phyloP scores from a whole-genome alignment of 2,329 filamentous ascomycete genomes.

The Trichoderma sp. region DNA sequence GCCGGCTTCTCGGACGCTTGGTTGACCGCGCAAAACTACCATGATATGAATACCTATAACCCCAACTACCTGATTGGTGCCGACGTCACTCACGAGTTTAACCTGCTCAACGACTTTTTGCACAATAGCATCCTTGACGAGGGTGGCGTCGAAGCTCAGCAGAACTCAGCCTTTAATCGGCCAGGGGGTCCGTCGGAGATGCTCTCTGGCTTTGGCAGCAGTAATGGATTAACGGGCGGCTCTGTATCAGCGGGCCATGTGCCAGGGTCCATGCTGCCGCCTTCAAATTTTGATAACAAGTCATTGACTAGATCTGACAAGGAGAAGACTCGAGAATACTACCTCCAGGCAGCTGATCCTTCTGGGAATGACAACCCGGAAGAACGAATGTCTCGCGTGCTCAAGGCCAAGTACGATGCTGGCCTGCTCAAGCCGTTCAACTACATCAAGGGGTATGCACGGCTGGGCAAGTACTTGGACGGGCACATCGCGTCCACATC shows the following conservation, averaged over 20 bases:
- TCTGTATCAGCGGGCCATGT: slow-evolving; percentile 25
- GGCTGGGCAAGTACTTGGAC: slow-evolving; percentile 88
- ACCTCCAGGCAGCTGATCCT: slow-evolving; percentile 93
- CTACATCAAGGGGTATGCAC: slow-evolving; percentile 93
- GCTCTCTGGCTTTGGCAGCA: slow-evolving; percentile 45
- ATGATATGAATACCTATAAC: slow-evolving; percentile 93
- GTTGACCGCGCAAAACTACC: slow-evolving; percentile 75
- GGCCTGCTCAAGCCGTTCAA: slow-evolving; percentile 95
- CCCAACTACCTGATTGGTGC: slow-evolving; percentile 90
- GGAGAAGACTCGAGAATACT: slow-evolving; percentile 84
- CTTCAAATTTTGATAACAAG: slow-evolving; percentile 45
- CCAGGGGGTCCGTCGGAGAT: slow-evolving; percentile 44
- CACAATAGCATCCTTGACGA: slow-evolving; percentile 90
- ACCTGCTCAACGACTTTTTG: slow-evolving; percentile 92
- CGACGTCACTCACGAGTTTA: slow-evolving; percentile 95
- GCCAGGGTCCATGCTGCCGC: slow-evolving; percentile 47
- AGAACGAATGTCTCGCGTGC: slow-evolving; percentile 89
- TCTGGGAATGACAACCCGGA: slow-evolving; percentile 81
- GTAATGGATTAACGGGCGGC: slow-evolving; percentile 34
- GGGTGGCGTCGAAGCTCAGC: slow-evolving; percentile 60
- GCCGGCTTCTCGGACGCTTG: slow-evolving; percentile 79
- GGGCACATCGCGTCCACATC: slow-evolving; percentile 77
- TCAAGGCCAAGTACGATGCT: slow-evolving; percentile 94
- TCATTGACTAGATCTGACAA: slow-evolving; percentile 61
- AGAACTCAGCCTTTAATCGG: slow-evolving; percentile 44